These are phyloP conservation scores for Auriscalpium orientale DNA, from an alignment of 768 basidiomycete genomes.

Conservation along the genomic window DNA sequence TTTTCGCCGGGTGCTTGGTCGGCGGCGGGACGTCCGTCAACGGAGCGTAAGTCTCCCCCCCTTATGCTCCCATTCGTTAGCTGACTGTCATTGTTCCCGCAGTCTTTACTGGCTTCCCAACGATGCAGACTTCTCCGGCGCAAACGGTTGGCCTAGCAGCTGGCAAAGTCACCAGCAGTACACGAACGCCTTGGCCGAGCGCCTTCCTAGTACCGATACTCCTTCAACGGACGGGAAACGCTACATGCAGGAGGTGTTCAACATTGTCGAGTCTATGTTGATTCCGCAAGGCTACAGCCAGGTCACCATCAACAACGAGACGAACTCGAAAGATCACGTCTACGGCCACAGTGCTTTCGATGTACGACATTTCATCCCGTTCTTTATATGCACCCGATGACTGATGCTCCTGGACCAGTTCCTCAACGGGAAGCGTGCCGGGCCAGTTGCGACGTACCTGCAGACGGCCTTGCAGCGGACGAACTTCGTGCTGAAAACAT, in stretches of 20 bases:
- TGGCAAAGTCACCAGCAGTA: slow-evolving; percentile 48
- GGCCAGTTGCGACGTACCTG: slow-evolving; percentile 54
- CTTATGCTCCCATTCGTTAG: neutral
- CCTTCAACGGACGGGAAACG: slow-evolving; percentile 54
- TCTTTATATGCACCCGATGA: neutral
- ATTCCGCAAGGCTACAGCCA: slow-evolving; percentile 42
- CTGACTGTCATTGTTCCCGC: neutral
- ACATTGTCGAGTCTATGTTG: slow-evolving; percentile 38
- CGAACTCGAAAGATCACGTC: slow-evolving; percentile 50
- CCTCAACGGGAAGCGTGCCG: slow-evolving; percentile 34
- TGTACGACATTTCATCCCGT: slow-evolving; percentile 11
- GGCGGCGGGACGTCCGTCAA: slow-evolving; percentile 63
- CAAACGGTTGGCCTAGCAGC: slow-evolving; percentile 44
- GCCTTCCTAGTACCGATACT: slow-evolving; percentile 48
- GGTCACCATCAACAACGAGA: slow-evolving; percentile 48
- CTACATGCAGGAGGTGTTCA: slow-evolving; percentile 44
- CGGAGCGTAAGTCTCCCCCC: slow-evolving; percentile 43
- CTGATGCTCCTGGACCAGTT: slow-evolving; percentile 11
- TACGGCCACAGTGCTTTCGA: slow-evolving; percentile 45
- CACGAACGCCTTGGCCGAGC: slow-evolving; percentile 39
- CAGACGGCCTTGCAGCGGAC: slow-evolving; percentile 44
- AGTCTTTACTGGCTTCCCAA: slow-evolving; percentile 48
- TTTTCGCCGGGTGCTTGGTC: slow-evolving; percentile 57
- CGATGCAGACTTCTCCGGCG: slow-evolving; percentile 42
- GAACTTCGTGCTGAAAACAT: slow-evolving; percentile 44